Percentiles rank a stretch among this genome's conserved stretches.
These are phyloP conservation scores for Calophaca sinica DNA, from an alignment of 306 rosid species.

Conservation along the genomic window DNA sequence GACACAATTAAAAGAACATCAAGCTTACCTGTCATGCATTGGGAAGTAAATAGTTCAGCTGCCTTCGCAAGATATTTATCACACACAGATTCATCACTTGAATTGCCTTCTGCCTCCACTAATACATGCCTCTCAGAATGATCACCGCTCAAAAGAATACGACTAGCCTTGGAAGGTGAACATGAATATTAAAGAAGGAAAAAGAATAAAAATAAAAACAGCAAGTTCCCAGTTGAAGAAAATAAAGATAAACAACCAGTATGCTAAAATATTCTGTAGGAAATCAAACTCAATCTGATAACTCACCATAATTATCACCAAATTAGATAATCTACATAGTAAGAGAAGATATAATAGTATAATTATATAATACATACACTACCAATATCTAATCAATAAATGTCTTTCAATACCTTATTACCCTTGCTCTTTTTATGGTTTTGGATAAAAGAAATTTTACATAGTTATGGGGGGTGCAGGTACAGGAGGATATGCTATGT, in stretches of 20 bases:
- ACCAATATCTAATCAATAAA: no score
- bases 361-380: no score
- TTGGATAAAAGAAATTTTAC: background rate
- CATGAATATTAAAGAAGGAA: constrained; percentile 43
- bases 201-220: constrained; percentile 30
- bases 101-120: constrained; percentile 72
- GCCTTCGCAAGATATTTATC: constrained; percentile 72
- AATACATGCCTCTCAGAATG: constrained; percentile 71
- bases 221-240: constrained; percentile 36
- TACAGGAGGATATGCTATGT: background rate
- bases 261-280: constrained; percentile 29
- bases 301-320: no score
- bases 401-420: no score
- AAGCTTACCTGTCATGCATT: constrained; percentile 63
- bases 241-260: constrained; percentile 30
- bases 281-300: background rate
- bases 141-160: constrained; percentile 70
- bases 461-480: background rate
- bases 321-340: no score
- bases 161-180: constrained; percentile 67
- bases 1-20: constrained; percentile 28
- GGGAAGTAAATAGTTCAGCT: constrained; percentile 59
- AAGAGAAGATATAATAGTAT: no score
- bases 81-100: constrained; percentile 61
- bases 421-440: background rate